Evolutionary conservation across 2,329 filamentous ascomycete genomes (phyloP).

Genomic region (Dothideomycetes sp.): DNA sequence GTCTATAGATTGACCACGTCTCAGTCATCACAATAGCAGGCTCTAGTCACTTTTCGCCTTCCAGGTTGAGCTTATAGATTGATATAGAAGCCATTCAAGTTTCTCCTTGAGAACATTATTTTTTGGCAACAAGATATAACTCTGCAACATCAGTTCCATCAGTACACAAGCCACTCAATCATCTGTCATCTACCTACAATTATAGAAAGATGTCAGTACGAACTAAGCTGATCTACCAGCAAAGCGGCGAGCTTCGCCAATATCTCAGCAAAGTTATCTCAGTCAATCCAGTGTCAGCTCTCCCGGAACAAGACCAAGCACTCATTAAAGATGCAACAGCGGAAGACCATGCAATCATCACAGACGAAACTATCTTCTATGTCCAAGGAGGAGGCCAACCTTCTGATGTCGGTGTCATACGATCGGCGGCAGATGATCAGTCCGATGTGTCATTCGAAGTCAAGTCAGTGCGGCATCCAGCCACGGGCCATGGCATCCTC

Average conservation of each 20-base stretch:
- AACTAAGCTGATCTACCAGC: constrained; percentile 12
- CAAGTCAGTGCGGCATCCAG: constrained; percentile 10
- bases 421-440: neutral
- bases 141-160: too few relatives aligned
- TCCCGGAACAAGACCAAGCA: constrained; percentile 6
- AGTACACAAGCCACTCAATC: too few relatives aligned
- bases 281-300: constrained; percentile 1
- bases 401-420: constrained; percentile 11
- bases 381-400: constrained; percentile 14
- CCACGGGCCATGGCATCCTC: constrained; percentile 7
- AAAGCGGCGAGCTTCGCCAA: constrained; percentile 19
- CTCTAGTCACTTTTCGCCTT: too few relatives aligned
- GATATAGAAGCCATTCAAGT: too few relatives aligned
- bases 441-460: constrained; percentile 9
- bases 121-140: too few relatives aligned
- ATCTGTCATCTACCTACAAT: too few relatives aligned
- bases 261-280: constrained; percentile 5
- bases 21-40: too few relatives aligned
- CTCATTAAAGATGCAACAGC: constrained; percentile 9
- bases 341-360: constrained; percentile 8
- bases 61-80: too few relatives aligned
- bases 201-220: neutral
- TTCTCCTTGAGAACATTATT: too few relatives aligned
- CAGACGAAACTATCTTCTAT: constrained; percentile 13
- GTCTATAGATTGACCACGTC: too few relatives aligned